phyloP scores from a whole-genome alignment of 2,329 filamentous ascomycete species.

The Aspergillus neoniger region DNA sequence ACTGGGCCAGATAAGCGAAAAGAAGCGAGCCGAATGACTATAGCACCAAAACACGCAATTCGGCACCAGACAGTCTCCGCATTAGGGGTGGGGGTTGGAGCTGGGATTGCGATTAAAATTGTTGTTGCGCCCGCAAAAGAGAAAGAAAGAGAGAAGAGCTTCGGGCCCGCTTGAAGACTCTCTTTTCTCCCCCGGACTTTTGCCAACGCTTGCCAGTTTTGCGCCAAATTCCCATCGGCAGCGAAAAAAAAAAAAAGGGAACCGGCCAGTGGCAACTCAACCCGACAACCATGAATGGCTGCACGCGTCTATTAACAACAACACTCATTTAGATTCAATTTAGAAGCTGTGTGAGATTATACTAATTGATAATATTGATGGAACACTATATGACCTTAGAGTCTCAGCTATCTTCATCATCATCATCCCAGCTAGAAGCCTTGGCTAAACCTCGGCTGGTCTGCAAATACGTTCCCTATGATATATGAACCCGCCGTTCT shows the following conservation, averaged over 20 bases:
- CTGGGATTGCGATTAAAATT: slow-evolving; percentile 21
- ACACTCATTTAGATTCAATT: too few relatives aligned
- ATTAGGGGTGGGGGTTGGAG: slow-evolving; percentile 14
- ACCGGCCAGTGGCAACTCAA: background rate
- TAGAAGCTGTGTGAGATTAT: too few relatives aligned
- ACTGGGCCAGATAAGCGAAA: slow-evolving; percentile 28
- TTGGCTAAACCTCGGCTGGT: too few relatives aligned
- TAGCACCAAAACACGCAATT: slow-evolving; percentile 27
- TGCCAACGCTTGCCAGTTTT: slow-evolving; percentile 9
- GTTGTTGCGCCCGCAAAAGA: slow-evolving; percentile 26
- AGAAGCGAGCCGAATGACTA: slow-evolving; percentile 30
- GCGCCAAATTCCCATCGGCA: slow-evolving; percentile 3
- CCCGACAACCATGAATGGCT: background rate
- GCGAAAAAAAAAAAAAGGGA: slow-evolving; percentile 13
- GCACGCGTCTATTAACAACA: background rate
- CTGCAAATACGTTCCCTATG: too few relatives aligned
- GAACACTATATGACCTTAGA: too few relatives aligned
- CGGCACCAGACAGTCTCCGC: slow-evolving; percentile 23
- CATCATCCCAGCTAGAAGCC: too few relatives aligned
- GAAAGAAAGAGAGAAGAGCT: slow-evolving; percentile 22
- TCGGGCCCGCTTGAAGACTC: slow-evolving; percentile 20
- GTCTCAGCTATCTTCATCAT: too few relatives aligned
- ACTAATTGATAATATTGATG: too few relatives aligned
- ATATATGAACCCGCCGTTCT: too few relatives aligned
- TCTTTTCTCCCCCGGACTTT: slow-evolving; percentile 15